Evolutionary conservation across 129 eudicot genomes (phyloP), one percentile per base, ranked within the genome.

Genomic region (Helichrysum umbraculigerum): DNA sequence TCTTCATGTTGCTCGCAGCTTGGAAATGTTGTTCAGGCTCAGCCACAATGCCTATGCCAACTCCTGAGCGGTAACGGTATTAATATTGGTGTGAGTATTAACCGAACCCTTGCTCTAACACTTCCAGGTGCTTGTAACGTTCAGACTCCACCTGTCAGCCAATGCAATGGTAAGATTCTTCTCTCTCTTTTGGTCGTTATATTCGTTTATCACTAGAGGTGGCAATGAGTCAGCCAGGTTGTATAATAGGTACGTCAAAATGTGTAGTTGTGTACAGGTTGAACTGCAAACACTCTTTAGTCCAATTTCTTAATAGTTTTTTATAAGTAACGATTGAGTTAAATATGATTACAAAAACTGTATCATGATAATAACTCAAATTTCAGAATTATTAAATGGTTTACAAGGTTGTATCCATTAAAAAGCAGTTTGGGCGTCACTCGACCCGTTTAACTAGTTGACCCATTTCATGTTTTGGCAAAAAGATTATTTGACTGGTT

Each of bases 1-100:
- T 73, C 98, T 35, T 82, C 91, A 0, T 93, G 98, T 73, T 93
- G 98, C 87, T 81, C 88, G 2, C 83, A 81, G 70, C 94, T 93
- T 17, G 79, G 78, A 22, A 87, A 52, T 68, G 81, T 93, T 10
- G 92, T 83, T 69, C 89, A 76, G 35, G 30, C 91, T 57, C 92
- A 86, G 64, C 97, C 97, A 1, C 89, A 82, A 52, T 91, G 93
- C 81, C 91, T 91, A 62, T 91, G 97, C 57, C 66, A 77, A 6
- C 79, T 81, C 6, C 75, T 91, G 4, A 86, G 68, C 1, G 84
- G 84, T 34, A 80, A 74, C 8, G 88, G 85, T 29, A 78, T 89
- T 69, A 56, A 80, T 14, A 73, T 88, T 5, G 97, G 97, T 19
- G 12, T 88, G 7, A 71, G 79, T 34, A 76, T 91, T 15, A 88